Conservation (phyloP, 805 yeast genomes). For the Ogataea nakhonphanomensis region DNA sequence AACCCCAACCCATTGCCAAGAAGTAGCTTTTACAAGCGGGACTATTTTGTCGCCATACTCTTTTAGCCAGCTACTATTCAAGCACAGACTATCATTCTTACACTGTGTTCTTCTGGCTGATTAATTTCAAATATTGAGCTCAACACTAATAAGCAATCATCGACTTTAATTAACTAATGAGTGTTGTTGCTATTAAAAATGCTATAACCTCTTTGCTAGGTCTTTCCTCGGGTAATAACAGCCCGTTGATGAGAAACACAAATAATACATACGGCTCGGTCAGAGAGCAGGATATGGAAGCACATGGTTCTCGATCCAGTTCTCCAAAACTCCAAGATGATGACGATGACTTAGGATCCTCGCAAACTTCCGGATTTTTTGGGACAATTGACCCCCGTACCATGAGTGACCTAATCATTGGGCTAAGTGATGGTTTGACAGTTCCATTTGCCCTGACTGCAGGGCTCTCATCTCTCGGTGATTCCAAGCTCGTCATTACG, state of each 20-base stretch:
- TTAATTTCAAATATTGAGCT: background rate
- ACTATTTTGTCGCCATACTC: too few species aligned
- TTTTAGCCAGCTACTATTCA: too few species aligned
- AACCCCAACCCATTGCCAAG: too few species aligned
- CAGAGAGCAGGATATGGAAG: slow-evolving; percentile 10
- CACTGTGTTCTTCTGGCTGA: background rate
- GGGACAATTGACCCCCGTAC: slow-evolving; percentile 81
- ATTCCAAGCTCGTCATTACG: slow-evolving; percentile 84
- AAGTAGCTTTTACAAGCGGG: too few species aligned
- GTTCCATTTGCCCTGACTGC: slow-evolving; percentile 99
- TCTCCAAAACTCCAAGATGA: background rate
- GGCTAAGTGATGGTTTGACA: slow-evolving; percentile 91
- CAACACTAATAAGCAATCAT: background rate
- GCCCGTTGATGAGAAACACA: slow-evolving; percentile 8
- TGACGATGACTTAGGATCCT: slow-evolving; percentile 2
- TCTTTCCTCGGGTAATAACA: background rate
- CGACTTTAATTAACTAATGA: slow-evolving; percentile 6
- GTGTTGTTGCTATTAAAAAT: slow-evolving; percentile 16
- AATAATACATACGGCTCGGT: slow-evolving; percentile 14
- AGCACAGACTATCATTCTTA: too few species aligned
- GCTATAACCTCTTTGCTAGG: slow-evolving; percentile 5
- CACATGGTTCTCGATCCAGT: slow-evolving; percentile 4
- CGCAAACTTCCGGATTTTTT: slow-evolving; percentile 32
- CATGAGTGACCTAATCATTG: slow-evolving; percentile 90
- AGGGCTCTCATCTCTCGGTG: slow-evolving; percentile 87